Evolutionary conservation across 176 grass and related monocot genomes (phyloP).

Genomic region (Aegilops longissima): DNA sequence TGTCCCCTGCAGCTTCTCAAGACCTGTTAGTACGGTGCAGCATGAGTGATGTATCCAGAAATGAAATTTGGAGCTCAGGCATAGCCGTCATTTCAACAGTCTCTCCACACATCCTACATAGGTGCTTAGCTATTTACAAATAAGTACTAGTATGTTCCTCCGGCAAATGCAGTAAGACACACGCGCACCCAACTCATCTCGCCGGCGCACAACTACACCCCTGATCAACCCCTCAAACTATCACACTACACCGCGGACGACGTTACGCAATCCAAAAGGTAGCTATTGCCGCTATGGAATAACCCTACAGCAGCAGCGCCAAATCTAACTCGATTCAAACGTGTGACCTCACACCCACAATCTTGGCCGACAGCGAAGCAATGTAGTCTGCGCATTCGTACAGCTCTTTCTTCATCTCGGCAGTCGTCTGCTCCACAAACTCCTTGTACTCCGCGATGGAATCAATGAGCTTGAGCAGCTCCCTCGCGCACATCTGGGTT

Average conservation of each 20-base stretch:
- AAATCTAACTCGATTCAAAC: not conserved
- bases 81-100: not conserved
- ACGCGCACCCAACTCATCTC: not conserved
- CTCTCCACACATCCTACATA: not conserved
- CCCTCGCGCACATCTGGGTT: slow-evolving; percentile 44
- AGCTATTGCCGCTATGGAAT: no score
- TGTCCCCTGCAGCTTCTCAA: no score
- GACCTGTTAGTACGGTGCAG: no score
- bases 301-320: no score
- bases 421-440: slow-evolving; percentile 45
- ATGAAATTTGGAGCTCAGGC: not conserved
- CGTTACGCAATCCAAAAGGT: no score
- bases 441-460: slow-evolving; percentile 58
- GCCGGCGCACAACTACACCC: no score
- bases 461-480: slow-evolving; percentile 62
- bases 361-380: slow-evolving; percentile 48
- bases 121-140: no score
- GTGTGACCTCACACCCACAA: not conserved
- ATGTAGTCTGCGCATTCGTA: slow-evolving; percentile 54
- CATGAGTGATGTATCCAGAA: not conserved
- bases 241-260: no score
- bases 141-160: not conserved
- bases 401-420: slow-evolving; percentile 48
- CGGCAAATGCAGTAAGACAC: not conserved
- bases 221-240: no score